Percentiles rank a stretch among this genome's conserved stretches.
Evolutionary conservation across 2,329 filamentous ascomycete genomes (phyloP).

Genomic region (Alternaria arbusti): DNA sequence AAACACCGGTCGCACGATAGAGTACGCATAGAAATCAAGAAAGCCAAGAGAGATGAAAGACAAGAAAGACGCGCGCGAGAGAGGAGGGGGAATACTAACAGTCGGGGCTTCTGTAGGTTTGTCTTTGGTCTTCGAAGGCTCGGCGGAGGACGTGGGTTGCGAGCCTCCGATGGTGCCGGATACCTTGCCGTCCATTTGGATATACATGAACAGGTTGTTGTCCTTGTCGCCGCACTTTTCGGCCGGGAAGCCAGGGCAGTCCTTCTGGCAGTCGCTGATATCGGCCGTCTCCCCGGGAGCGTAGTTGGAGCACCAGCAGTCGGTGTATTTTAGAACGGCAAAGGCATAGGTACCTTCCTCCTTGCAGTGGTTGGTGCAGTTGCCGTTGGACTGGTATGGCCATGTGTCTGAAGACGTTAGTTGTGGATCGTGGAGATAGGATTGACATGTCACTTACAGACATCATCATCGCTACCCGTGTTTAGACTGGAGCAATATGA

Average conservation of each 20-base stretch:
- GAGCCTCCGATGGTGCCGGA: slow-evolving; percentile 62
- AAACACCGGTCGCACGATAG: slow-evolving; percentile 29
- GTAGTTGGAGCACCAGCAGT: slow-evolving; percentile 79
- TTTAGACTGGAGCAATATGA: slow-evolving; percentile 56
- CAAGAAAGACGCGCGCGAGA: slow-evolving; percentile 14
- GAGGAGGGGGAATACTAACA: slow-evolving; percentile 39
- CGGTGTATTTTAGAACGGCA: slow-evolving; percentile 68
- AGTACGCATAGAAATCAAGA: not conserved
- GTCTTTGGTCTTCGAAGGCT: slow-evolving; percentile 19
- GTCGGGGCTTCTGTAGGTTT: slow-evolving; percentile 26
- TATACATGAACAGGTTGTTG: slow-evolving; percentile 68
- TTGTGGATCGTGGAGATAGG: not conserved
- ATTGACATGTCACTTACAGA: slow-evolving; percentile 38
- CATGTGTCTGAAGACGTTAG: slow-evolving; percentile 29
- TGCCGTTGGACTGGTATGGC: slow-evolving; percentile 69
- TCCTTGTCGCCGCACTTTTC: slow-evolving; percentile 69
- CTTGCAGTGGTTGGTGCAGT: slow-evolving; percentile 68
- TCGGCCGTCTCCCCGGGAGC: slow-evolving; percentile 57
- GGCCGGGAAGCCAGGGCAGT: slow-evolving; percentile 71
- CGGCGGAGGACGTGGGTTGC: slow-evolving; percentile 31
- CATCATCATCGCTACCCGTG: slow-evolving; percentile 39
- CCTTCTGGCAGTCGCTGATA: slow-evolving; percentile 58
- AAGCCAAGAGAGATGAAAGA: slow-evolving; percentile 3
- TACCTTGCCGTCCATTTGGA: slow-evolving; percentile 57
- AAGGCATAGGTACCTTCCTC: slow-evolving; percentile 62